Evolutionary conservation across 148 eudicot species (phyloP), one percentile per base, ranked within the genome.

Genomic region (Linanthus parryae): DNA sequence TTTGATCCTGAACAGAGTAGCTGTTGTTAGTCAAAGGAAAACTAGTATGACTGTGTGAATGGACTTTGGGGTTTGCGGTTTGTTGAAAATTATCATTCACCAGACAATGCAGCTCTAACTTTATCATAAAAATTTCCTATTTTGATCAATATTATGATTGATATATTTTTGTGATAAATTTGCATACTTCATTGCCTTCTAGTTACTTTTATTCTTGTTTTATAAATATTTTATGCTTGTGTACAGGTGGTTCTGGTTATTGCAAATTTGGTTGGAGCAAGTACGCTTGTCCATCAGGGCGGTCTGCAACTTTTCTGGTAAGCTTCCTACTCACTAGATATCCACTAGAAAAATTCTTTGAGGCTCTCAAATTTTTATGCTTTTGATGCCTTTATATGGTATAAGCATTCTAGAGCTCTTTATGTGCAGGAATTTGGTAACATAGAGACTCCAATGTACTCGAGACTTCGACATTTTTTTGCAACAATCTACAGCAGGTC

Each of bases 191-290:
- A n/a, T n/a, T n/a, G n/a, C n/a, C n/a, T n/a, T n/a, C n/a, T n/a
- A n/a, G n/a, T n/a, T n/a, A n/a, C n/a, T n/a, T n/a, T n/a, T n/a
- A n/a, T n/a, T n/a, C n/a, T n/a, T n/a, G n/a, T n/a, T 17, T 1
- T 4, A 6, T 36, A 37, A 12, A 5, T 13, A 11, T 56, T 39
- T 43, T 14, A 15, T 73, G 34, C 39, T 44, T 38, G 43, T 37
- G 10, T 55, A 21, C 43, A 89, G 97, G 91, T 71, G 97, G 97
- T 43, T 80, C 95, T 8, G 97, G 97, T 23, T 89, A 89, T 73
- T 85, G 95, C 77, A 89, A 89, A 68, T 89, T 67, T 61, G 97
- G 97, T 10, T 89, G 95, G 97, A 89, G 95, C 88, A 85, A 82
- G 72, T 80, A 75, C 64, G 58, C 33, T 16, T 41, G 69, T 30